Base-by-base conservation (phyloP, 768 basidiomycete species). In the Crassisporium funariophilum region DNA sequence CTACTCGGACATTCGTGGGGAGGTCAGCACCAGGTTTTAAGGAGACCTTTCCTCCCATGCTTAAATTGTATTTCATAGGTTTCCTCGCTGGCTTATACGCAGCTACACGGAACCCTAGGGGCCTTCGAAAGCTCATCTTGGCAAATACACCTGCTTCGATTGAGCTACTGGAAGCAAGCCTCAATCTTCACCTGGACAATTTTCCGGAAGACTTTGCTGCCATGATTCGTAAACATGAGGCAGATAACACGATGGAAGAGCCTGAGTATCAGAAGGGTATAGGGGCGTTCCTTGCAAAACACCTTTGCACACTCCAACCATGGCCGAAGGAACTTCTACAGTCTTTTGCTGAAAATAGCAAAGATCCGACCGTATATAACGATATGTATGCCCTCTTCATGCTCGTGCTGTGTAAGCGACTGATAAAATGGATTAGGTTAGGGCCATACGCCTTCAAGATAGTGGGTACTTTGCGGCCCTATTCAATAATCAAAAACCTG, bases 1-100 rank as follows among this genome's bases (percentile, higher is more conserved):
- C 41, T 81, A 5, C 49, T 75, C 9, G 81, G 77, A 3, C 77
- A 83, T 21, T 79, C 77, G 11, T 81, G 63, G 35, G 69, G 67
- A n/a, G 71, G 67, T 31, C 61, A 56, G 15, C 49, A 57, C 17
- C 35, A 17, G 7, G 15, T 27, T n/a, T 20, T n/a, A 2, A 9
- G 10, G 20, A 15, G 8, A 20, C 16, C 7, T 16, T 21, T 20
- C 7, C 12, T 13, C 0, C 17, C 22, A 46, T 33, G 0, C 7
- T n/a, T 23, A n/a, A 5, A 15, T 23, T 5, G 13, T 6, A 7
- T 35, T 12, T n/a, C 40, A 17, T 27, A 61, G 59, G 59, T 16
- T 56, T 58, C 50, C 43, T 59, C 13, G 57, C 44, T 5, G 60
- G 47, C 0, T 39, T 53, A 9, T 54, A 53, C 27, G 58, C 61